Conservation (phyloP, 805 yeast species). For the Wickerhamomyces canadensis region DNA sequence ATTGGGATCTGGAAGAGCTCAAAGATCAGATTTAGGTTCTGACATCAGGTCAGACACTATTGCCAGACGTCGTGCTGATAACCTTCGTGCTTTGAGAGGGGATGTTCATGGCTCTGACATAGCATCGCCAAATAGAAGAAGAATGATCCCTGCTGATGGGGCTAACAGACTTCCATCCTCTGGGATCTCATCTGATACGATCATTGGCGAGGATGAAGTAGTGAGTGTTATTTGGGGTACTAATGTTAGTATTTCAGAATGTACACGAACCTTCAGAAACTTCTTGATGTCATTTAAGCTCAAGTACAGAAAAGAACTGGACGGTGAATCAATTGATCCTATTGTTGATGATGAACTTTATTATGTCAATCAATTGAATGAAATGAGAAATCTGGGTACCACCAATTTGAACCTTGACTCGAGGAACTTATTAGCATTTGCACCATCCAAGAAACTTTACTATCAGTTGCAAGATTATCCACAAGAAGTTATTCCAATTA, state of each 20-base stretch:
- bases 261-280: constrained; percentile 71
- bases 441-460: constrained; percentile 71
- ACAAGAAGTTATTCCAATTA: constrained; percentile 93
- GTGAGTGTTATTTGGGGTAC: constrained; percentile 98
- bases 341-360: constrained; percentile 66
- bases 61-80: constrained; percentile 37
- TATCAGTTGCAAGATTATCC: constrained; percentile 89
- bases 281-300: constrained; percentile 80
- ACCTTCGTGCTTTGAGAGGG: constrained; percentile 57
- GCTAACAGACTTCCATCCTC: neutral
- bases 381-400: constrained; percentile 72
- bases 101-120: constrained; percentile 70
- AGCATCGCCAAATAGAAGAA: constrained; percentile 64
- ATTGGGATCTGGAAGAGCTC: constrained; percentile 24
- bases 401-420: constrained; percentile 84
- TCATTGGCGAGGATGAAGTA: constrained; percentile 57
- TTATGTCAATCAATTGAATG: constrained; percentile 67
- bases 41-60: constrained; percentile 41
- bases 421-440: constrained; percentile 68
- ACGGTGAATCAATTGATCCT: constrained; percentile 30
- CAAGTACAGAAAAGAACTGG: constrained; percentile 57
- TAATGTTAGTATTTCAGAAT: constrained; percentile 87
- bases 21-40: constrained; percentile 28
- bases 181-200: neutral
- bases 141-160: constrained; percentile 42